Evolutionary conservation across 2,329 filamentous ascomycete genomes (phyloP).

Genomic region (Neodidymelliopsis sp.): DNA sequence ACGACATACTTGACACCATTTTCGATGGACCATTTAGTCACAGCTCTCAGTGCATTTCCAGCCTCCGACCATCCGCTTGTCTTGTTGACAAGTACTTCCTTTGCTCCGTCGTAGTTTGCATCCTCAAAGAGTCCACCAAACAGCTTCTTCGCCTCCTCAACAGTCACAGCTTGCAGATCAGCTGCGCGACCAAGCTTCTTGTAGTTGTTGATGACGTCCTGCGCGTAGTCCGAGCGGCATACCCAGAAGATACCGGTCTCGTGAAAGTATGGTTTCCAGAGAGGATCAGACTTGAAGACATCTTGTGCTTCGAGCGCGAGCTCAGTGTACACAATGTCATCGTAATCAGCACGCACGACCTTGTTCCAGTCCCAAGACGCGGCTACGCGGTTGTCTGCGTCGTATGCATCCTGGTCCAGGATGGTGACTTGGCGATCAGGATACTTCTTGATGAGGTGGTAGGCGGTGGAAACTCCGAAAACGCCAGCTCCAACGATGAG

Average conservation of each 20-base stretch:
- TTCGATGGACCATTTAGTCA: slow-evolving; percentile 61
- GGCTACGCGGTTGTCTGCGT: slow-evolving; percentile 53
- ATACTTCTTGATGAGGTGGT: slow-evolving; percentile 51
- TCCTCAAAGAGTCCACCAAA: slow-evolving; percentile 67
- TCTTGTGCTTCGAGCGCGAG: slow-evolving; percentile 72
- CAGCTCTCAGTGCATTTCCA: slow-evolving; percentile 62
- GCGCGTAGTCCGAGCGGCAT: slow-evolving; percentile 53
- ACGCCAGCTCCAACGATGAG: slow-evolving; percentile 49
- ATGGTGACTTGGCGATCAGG: slow-evolving; percentile 51
- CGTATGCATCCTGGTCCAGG: slow-evolving; percentile 48
- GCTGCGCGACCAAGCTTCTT: slow-evolving; percentile 58
- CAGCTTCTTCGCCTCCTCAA: slow-evolving; percentile 61
- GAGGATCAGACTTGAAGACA: slow-evolving; percentile 64
- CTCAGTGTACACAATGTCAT: slow-evolving; percentile 68
- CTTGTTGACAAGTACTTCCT: slow-evolving; percentile 67
- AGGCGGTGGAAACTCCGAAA: slow-evolving; percentile 50
- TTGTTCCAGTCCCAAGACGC: slow-evolving; percentile 80
- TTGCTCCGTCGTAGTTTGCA: slow-evolving; percentile 66
- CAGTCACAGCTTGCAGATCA: slow-evolving; percentile 55
- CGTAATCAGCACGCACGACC: slow-evolving; percentile 73
- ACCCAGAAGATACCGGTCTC: slow-evolving; percentile 60
- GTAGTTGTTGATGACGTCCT: slow-evolving; percentile 59
- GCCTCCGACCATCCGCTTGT: slow-evolving; percentile 71
- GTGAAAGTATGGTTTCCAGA: slow-evolving; percentile 63
- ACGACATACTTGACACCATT: slow-evolving; percentile 67